Evolutionary conservation across 148 eudicot genomes (phyloP), one percentile per base, ranked within the genome.

Genomic region (Nyssa sinensis): DNA sequence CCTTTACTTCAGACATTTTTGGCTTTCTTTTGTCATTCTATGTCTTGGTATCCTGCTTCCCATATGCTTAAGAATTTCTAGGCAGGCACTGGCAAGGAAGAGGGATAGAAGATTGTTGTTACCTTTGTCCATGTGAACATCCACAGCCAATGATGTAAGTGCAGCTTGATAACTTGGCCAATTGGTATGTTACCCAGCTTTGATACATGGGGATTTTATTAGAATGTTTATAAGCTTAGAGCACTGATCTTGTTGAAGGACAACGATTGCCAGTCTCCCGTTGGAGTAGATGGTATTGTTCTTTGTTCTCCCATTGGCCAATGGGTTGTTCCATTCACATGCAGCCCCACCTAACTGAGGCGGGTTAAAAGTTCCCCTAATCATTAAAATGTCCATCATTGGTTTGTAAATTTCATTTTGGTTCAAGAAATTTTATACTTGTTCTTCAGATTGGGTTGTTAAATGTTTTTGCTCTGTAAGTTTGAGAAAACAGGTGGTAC

Each of bases 111-210:
- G 81, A 68, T 66, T 77, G 72, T 59, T 68, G 49, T 78, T 85
- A 55, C 88, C 88, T 28, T 71, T 85, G 80, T 85, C 88, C 67
- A 81, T 85, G 84, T 81, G 85, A 85, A 58, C 29, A 47, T 28
- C 21, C 7, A 25, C 72, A 39, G 33, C 57, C 30, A 35, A 32
- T 44, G 58, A 41, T 37, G 55, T 37, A 32, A 31, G 41, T 35
- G 17, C 30, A 23, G 44, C 67, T 63, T 24, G 9, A 59, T 30
- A 39, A 60, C 70, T 41, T 44, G 34, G 25, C 41, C 71, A 55
- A 11, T n/a, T 5, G 17, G 66, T 35, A 19, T 67, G 59, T 27
- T 74, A 62, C 23, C 17, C 9, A 39, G 28, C 25, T 39, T 34
- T 75, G 39, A 28, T 34, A 13, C 35, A 17, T 24, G 21, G 31